These are phyloP conservation scores for Nakazawaea ishiwadae DNA, from an alignment of 805 yeast species.

Conservation along the genomic window DNA sequence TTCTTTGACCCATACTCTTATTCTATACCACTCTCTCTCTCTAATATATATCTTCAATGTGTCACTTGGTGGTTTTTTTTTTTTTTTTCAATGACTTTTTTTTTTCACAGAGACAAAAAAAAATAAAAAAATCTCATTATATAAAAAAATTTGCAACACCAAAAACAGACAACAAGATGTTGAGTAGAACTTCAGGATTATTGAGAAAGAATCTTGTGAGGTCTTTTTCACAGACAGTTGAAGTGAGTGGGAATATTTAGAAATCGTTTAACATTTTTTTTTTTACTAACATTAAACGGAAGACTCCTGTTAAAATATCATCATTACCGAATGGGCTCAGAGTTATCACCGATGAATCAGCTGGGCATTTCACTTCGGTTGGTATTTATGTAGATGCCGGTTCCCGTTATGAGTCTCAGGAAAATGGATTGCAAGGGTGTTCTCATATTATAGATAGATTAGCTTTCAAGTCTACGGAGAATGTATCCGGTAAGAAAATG, in stretches of 20 bases:
- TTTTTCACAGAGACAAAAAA: background rate
- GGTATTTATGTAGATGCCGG: slow-evolving; percentile 92
- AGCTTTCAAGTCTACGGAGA: slow-evolving; percentile 71
- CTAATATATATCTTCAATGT: background rate
- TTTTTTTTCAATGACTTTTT: no score
- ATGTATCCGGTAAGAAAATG: slow-evolving; percentile 62
- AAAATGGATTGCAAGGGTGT: slow-evolving; percentile 54
- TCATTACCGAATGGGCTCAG: slow-evolving; percentile 71
- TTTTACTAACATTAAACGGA: no score
- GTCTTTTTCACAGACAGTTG: background rate
- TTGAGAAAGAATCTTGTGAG: background rate
- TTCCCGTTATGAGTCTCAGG: slow-evolving; percentile 67
- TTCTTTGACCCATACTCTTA: slow-evolving; percentile 23
- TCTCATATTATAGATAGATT: slow-evolving; percentile 83
- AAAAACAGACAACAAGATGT: background rate
- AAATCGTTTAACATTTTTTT: background rate
- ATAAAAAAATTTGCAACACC: background rate
- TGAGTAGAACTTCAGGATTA: background rate
- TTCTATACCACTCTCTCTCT: background rate
- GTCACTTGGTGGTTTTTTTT: background rate
- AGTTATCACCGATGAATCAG: slow-evolving; percentile 78
- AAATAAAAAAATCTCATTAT: background rate
- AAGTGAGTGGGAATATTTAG: background rate
- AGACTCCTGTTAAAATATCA: slow-evolving; percentile 15
- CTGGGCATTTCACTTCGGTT: slow-evolving; percentile 87